These are phyloP conservation scores for Thalassiosira livingstoniorum DNA, from an alignment of 352 stramenopile species.

Conservation along the genomic window DNA sequence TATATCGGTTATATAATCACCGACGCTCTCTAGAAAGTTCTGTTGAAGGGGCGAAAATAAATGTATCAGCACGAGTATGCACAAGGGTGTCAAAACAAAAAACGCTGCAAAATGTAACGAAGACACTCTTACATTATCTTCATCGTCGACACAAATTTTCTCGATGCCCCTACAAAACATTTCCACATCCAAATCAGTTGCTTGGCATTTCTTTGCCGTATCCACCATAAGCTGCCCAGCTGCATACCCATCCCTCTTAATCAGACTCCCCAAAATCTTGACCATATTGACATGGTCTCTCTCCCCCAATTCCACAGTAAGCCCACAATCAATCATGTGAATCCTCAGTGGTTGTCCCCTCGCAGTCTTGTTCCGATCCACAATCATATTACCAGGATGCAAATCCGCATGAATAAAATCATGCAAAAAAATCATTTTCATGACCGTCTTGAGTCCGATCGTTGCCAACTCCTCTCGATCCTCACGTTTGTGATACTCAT, in stretches of 20 bases:
- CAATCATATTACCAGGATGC: constrained; percentile 81
- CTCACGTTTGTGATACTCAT: constrained; percentile 41
- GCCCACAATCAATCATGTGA: constrained; percentile 83
- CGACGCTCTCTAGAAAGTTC: constrained; percentile 86
- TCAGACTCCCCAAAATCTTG: constrained; percentile 83
- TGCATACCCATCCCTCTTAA: constrained; percentile 73
- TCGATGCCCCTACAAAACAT: constrained; percentile 82
- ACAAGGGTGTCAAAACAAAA: background rate
- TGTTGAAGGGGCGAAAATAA: constrained; percentile 42
- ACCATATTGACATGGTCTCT: constrained; percentile 82
- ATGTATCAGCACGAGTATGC: constrained; percentile 1
- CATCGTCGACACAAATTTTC: constrained; percentile 74
- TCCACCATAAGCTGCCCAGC: constrained; percentile 84
- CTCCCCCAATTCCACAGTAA: constrained; percentile 84
- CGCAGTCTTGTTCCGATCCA: constrained; percentile 61
- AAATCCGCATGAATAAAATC: constrained; percentile 83
- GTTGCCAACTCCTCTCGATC: constrained; percentile 70
- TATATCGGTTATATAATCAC: constrained; percentile 85
- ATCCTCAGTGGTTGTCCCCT: constrained; percentile 64
- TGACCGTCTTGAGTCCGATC: constrained; percentile 77
- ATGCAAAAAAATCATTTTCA: constrained; percentile 87
- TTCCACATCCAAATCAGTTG: constrained; percentile 71
- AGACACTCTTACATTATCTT: constrained; percentile 63
- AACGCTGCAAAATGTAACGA: background rate
- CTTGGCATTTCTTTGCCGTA: constrained; percentile 78